Percentiles rank a stretch among this genome's conserved stretches.
phyloP scores from a whole-genome alignment of 352 stramenopile species.

The Globisporangium carolinianum region DNA sequence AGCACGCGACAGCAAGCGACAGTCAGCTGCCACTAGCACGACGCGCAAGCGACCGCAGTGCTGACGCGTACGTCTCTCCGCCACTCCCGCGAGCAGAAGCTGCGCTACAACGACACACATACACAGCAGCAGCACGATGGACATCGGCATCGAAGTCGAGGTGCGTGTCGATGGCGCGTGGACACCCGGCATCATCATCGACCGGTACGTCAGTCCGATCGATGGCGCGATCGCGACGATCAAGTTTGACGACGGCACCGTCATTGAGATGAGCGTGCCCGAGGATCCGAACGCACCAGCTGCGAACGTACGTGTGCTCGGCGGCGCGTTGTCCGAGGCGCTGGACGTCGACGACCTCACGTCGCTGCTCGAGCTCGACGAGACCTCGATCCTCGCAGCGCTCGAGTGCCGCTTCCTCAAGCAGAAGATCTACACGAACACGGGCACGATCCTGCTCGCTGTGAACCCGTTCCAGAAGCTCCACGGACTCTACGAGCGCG shows the following conservation, averaged over 20 bases:
- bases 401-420: slow-evolving; percentile 64
- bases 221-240: slow-evolving; percentile 52
- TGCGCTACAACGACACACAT: background rate
- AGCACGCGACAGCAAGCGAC: too few relatives aligned
- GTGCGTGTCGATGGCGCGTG: slow-evolving; percentile 41
- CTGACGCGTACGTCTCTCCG: too few relatives aligned
- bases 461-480: slow-evolving; percentile 84
- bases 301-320: slow-evolving; percentile 23
- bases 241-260: slow-evolving; percentile 57
- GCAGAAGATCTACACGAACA: slow-evolving; percentile 85
- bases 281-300: slow-evolving; percentile 23
- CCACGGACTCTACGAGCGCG: slow-evolving; percentile 45
- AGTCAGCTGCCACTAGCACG: too few relatives aligned
- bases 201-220: slow-evolving; percentile 57
- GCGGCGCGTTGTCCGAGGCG: background rate
- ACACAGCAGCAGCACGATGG: slow-evolving; percentile 24
- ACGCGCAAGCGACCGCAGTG: background rate
- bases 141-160: slow-evolving; percentile 61
- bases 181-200: slow-evolving; percentile 43
- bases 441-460: slow-evolving; percentile 69
- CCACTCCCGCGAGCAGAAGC: background rate
- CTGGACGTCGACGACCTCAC: slow-evolving; percentile 81
- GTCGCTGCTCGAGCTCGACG: slow-evolving; percentile 70
- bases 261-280: slow-evolving; percentile 35
- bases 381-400: slow-evolving; percentile 54